Evolutionary conservation across 805 yeast genomes (phyloP).

Genomic region (Saccharomyces paradoxus): DNA sequence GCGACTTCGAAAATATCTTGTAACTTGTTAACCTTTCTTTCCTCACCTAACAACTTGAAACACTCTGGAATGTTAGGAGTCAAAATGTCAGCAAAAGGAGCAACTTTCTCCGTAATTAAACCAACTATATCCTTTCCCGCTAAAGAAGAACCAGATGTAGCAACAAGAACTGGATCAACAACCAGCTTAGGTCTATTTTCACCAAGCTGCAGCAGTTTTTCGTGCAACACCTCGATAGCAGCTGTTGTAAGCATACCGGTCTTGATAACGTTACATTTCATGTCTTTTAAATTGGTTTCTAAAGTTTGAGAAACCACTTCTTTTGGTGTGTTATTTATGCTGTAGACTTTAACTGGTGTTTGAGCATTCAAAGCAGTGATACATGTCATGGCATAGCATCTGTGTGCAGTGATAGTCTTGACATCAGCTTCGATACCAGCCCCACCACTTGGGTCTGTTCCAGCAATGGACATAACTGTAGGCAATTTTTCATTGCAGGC

Average conservation of each 20-base stretch:
- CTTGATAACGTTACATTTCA: slow-evolving; percentile 58
- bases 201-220: slow-evolving; percentile 29
- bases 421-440: slow-evolving; percentile 89
- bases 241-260: slow-evolving; percentile 67
- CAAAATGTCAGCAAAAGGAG: slow-evolving; percentile 48
- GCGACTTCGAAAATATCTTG: slow-evolving; percentile 38
- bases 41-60: slow-evolving; percentile 26
- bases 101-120: slow-evolving; percentile 38
- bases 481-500: slow-evolving; percentile 27
- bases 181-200: slow-evolving; percentile 36
- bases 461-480: slow-evolving; percentile 48
- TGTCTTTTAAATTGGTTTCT: slow-evolving; percentile 49
- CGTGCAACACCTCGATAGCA: slow-evolving; percentile 42
- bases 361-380: slow-evolving; percentile 77
- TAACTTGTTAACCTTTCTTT: slow-evolving; percentile 26
- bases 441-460: slow-evolving; percentile 82
- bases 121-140: slow-evolving; percentile 34
- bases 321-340: slow-evolving; percentile 37
- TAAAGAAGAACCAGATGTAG: slow-evolving; percentile 66
- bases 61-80: slow-evolving; percentile 80
- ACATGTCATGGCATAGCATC: slow-evolving; percentile 69
- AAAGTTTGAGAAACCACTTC: slow-evolving; percentile 42
- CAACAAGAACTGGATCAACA: slow-evolving; percentile 78
- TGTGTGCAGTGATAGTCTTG: slow-evolving; percentile 67
- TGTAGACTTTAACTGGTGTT: slow-evolving; percentile 42